These are phyloP conservation scores for Hypoxylon sp. DNA, from an alignment of 2,329 filamentous ascomycete species.

Conservation along the genomic window DNA sequence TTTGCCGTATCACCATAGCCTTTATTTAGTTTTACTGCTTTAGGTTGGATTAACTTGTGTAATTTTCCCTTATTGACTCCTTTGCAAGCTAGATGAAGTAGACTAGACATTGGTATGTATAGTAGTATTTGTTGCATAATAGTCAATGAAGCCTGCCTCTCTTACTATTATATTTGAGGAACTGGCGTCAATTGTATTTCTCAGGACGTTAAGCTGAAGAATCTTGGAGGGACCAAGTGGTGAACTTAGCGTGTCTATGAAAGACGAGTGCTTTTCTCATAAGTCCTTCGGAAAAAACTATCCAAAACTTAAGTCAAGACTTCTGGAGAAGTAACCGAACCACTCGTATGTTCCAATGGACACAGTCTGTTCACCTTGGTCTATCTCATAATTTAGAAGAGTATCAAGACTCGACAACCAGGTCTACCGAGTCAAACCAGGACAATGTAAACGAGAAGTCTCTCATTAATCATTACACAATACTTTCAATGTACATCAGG, in stretches of 20 bases:
- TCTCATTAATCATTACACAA: background rate
- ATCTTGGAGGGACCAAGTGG: no score
- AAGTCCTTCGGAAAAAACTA: background rate
- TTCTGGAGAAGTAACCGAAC: background rate
- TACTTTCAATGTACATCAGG: background rate
- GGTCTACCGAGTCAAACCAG: background rate
- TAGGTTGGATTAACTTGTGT: no score
- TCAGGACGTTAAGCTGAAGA: no score
- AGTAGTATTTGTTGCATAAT: no score
- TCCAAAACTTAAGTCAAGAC: background rate
- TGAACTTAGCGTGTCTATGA: background rate
- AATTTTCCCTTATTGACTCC: no score
- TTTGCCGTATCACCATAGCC: no score
- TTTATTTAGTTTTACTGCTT: no score
- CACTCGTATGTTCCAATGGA: background rate
- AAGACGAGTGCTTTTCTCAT: background rate
- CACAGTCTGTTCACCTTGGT: background rate
- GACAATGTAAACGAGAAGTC: background rate
- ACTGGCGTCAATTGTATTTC: no score
- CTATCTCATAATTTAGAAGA: background rate
- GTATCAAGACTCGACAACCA: background rate
- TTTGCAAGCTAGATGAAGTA: no score
- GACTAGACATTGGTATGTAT: no score
- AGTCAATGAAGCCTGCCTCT: no score
- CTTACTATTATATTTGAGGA: no score